Base-by-base conservation (phyloP, 202 grass and related monocot species). In the Saccharum hybrid region DNA sequence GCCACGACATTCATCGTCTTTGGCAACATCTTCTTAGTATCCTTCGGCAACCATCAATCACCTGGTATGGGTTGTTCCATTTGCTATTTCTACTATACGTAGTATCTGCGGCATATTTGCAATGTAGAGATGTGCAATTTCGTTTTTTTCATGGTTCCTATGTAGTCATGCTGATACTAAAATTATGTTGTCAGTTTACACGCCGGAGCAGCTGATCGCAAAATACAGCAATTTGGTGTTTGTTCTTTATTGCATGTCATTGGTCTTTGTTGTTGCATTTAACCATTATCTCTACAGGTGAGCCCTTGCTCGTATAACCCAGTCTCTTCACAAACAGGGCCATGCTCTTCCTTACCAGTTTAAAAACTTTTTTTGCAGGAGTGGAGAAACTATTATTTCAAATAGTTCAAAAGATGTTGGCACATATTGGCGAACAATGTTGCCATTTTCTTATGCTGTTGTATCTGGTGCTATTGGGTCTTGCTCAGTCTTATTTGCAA, bases 391-490 rank as follows among this genome's bases (percentile, higher is more conserved):
- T 79, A 61, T 81, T 88, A 39, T 95, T 87, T 90, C 81, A 60
- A 73, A 72, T 85, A 90, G 75, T 90, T 84, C 83, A 10, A 85
- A 92, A 82, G 84, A 92, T 16, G 78, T 72, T 57, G 72, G 83
- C 69, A 42, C 89, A 68, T 82, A 96, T 90, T 92, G 96, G 96
- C 78, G 82, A 69, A 94, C 89, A 41, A 22, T 98, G 76, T 74
- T 98, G 22, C 96, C 96, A 76, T 98, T 98, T 94, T 98, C 96
- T n/a, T 98, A 98, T 84, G 96, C 96, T 69, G 74, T 87, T 62
- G 96, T 98, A 80, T 98, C 96, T 84, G 96, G 93, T 82, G 93
- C 96, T 70, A 71, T 98, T 64, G 96, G 96, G 67, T 98, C 96
- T 74, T 96, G 96, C 79, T 98, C 93, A 10, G 96, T 98, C 67